Evolutionary conservation across 192 early-diverging fungal genomes (phyloP).

Genomic region (Mortierella claussenii): DNA sequence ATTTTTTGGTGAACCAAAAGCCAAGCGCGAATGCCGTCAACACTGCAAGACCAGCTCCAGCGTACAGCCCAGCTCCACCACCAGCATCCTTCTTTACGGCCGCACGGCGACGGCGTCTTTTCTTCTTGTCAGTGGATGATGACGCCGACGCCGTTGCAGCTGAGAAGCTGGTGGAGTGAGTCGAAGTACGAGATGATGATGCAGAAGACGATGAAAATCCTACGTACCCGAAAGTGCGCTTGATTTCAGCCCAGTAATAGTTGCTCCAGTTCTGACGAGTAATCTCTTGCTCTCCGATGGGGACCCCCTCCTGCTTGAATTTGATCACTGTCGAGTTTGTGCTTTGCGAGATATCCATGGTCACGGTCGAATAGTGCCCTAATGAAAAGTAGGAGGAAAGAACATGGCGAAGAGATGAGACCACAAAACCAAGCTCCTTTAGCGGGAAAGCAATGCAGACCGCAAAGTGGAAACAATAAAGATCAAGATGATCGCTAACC

Average conservation of each 20-base stretch:
- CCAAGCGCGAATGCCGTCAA: constrained; percentile 60
- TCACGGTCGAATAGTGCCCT: constrained; percentile 88
- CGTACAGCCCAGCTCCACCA: constrained; percentile 32
- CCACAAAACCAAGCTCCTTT: no score
- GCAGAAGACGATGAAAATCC: constrained; percentile 28
- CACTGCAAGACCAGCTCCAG: constrained; percentile 54
- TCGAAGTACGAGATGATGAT: constrained; percentile 1
- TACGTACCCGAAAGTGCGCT: constrained; percentile 89
- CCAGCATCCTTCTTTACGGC: constrained; percentile 5
- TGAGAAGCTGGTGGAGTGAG: background rate
- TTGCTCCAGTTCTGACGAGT: constrained; percentile 88
- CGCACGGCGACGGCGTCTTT: constrained; percentile 27
- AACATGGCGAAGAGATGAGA: background rate
- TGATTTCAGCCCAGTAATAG: constrained; percentile 96
- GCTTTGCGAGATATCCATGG: constrained; percentile 76
- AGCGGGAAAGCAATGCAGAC: no score
- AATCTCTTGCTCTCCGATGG: constrained; percentile 88
- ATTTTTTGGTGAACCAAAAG: constrained; percentile 54
- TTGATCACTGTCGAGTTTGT: constrained; percentile 73
- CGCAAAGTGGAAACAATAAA: no score
- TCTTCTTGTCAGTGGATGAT: constrained; percentile 39
- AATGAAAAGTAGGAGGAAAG: constrained; percentile 5
- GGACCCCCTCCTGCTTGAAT: constrained; percentile 85
- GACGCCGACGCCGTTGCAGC: constrained; percentile 15
- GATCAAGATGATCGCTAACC: constrained; percentile 47